Conservation (phyloP, 345 rosid species). For the Citrus mangshanensis region DNA sequence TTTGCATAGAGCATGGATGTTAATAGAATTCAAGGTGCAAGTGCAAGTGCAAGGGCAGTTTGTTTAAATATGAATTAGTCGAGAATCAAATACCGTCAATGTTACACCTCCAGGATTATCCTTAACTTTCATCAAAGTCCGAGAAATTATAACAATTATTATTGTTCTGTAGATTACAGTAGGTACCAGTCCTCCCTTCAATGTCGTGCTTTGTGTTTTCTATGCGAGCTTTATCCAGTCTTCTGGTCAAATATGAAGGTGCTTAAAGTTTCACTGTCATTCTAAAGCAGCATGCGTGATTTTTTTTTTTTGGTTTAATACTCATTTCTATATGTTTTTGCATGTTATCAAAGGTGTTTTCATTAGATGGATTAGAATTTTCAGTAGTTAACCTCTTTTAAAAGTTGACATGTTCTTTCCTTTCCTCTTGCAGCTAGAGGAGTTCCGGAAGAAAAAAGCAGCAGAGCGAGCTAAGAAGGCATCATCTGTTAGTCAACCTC, state of each 20-base stretch:
- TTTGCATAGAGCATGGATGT: neutral
- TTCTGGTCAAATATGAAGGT: neutral
- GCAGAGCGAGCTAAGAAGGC: conserved; percentile 79
- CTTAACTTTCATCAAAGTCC: neutral
- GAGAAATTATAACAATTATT: neutral
- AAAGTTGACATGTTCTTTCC: neutral
- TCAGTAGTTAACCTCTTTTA: neutral
- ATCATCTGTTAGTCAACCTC: conserved; percentile 33
- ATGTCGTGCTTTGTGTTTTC: neutral
- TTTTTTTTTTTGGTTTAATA: neutral
- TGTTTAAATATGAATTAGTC: neutral
- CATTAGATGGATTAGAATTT: neutral
- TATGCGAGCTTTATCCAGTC: neutral
- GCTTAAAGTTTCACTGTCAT: neutral
- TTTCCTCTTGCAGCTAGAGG: conserved; percentile 67
- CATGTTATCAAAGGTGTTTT: neutral
- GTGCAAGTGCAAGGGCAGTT: neutral
- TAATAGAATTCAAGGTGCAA: neutral
- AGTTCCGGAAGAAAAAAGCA: conserved; percentile 94
- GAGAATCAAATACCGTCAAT: neutral
- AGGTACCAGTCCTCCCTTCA: neutral
- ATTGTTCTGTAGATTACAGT: neutral
- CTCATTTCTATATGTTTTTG: neutral
- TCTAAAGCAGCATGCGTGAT: neutral
- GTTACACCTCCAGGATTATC: neutral